Base-by-base conservation (phyloP, 495 filamentous ascomycete species). In the Trichoderma reesei region DNA sequence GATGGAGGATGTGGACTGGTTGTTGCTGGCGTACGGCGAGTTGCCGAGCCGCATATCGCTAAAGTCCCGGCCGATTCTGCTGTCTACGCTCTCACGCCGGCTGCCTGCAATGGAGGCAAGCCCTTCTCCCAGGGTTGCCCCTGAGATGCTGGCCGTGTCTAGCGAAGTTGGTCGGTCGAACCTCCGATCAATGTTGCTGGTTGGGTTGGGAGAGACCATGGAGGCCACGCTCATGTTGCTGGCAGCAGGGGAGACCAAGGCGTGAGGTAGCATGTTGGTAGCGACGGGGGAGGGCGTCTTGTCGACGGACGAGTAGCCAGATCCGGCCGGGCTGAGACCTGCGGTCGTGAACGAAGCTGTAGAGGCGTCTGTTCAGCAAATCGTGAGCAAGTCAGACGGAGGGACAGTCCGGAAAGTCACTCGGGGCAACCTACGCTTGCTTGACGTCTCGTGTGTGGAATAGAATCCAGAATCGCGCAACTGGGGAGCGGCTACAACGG, bases 81-180 rank as follows among this genome's bases (percentile, higher is more conserved):
- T 90, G 67, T 90, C 88, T n/a, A 91, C 81, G 65, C 88, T 91
- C 74, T 88, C 89, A 59, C 89, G 84, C 59, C 89, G 83, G 48
- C 89, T 90, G 26, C 76, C 63, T 1, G 73, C 63, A 63, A 75
- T 73, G 11, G 68, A 13, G 18, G 36, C 36, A 7, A 61, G 65
- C 13, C 68, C 42, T 7, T 74, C 71, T 14, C 67, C 65, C 18
- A 60, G 71, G 11, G 69, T 67, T 44, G 69, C 71, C 51, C 51
- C 51, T 56, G 51, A 56, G 60, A 72, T 70, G 64, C 65, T 67
- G 9, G 71, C 68, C 10, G 63, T 78, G n/a, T 81, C 79, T 1
- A 78, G 61, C 2, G 79, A 81, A 60, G 76, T 73, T 5, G 75
- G 78, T 5, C 76, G 74, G 16, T 82, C 76, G 63, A 41, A 46